These are phyloP conservation scores for Kwoniella sp. DNA, from an alignment of 768 basidiomycete species.

Conservation along the genomic window DNA sequence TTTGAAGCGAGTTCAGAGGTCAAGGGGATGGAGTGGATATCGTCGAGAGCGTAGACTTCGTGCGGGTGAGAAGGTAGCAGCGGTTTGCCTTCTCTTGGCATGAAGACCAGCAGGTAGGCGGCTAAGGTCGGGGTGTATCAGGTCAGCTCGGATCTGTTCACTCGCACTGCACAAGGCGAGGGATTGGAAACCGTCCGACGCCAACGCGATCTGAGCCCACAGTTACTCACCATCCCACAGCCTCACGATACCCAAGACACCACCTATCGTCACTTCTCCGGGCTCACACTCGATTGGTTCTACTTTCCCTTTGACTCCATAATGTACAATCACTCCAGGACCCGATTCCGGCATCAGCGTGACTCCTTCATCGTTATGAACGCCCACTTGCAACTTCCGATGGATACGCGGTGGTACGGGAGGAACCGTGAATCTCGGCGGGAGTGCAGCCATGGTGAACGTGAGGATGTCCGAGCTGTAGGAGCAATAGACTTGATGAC, in stretches of 20 bases:
- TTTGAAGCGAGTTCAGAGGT: constrained; percentile 27
- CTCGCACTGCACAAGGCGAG: background rate
- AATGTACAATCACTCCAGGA: constrained; percentile 39
- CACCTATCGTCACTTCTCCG: constrained; percentile 40
- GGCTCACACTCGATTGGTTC: constrained; percentile 21
- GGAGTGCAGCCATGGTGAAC: constrained; percentile 25
- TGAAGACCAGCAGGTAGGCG: constrained; percentile 49
- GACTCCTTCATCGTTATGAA: constrained; percentile 37
- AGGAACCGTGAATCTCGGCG: constrained; percentile 46
- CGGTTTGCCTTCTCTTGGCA: constrained; percentile 26
- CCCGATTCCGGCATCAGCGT: constrained; percentile 25
- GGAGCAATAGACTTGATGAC: no score
- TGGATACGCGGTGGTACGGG: constrained; percentile 50
- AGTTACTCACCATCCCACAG: constrained; percentile 50
- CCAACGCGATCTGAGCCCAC: background rate
- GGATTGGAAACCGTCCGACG: no score
- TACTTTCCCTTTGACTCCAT: constrained; percentile 43
- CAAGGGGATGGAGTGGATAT: constrained; percentile 48
- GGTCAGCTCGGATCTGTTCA: no score
- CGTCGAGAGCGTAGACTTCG: constrained; percentile 36
- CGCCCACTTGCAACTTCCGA: constrained; percentile 27
- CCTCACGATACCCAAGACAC: constrained; percentile 46
- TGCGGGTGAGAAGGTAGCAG: constrained; percentile 38
- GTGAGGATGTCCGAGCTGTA: no score
- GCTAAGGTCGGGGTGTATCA: constrained; percentile 20